Base-by-base conservation (phyloP, 2,329 filamentous ascomycete genomes). In the Elsinoe fawcettii region DNA sequence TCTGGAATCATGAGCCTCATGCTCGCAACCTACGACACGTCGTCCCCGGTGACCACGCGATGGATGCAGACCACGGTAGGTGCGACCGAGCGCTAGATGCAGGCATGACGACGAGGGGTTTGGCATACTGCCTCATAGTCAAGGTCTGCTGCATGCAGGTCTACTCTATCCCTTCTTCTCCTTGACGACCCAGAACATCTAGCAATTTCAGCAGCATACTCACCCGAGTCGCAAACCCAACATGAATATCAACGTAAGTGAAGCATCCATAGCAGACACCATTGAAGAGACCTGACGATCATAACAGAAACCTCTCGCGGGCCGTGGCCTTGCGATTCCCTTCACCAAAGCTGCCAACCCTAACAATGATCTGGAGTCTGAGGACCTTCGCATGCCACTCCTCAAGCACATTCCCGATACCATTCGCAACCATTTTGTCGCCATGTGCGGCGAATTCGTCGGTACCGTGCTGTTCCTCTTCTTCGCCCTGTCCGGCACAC, bases 391-490 rank as follows among this genome's bases (percentile, higher is more conserved):
- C 27, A 57, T 70, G 5, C 67, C 67, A 7, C 63, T 66, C 25
- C 57, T 55, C 55, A 56, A 59, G 47, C 60, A 60, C 7, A 59
- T 68, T 11, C 66, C 66, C 2, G 63, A 67, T 43, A 58, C 57
- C 20, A 51, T 66, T 30, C 64, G 66, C 51, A 66, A 66, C 44
- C 67, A 77, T 57, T 64, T 77, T 62, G 68, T 77, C 59, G 72
- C 74, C 57, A 74, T 74, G 68, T 59, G 59, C 37, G 70, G 70
- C 56, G 73, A 76, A 55, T 75, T 71, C 47, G 71, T 74, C 6
- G 74, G 73, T 23, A 75, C 74, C 0, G 70, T 72, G 6, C 69
- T 76, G 59, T 76, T 76, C 56, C 67, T 76, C 30, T 75, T 70
- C 66, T 74, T 76, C 55, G 74, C 74, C 14, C 70, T 76, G 39